Conservation (phyloP, 441 rosid species). For the Biscutella laevigata region DNA sequence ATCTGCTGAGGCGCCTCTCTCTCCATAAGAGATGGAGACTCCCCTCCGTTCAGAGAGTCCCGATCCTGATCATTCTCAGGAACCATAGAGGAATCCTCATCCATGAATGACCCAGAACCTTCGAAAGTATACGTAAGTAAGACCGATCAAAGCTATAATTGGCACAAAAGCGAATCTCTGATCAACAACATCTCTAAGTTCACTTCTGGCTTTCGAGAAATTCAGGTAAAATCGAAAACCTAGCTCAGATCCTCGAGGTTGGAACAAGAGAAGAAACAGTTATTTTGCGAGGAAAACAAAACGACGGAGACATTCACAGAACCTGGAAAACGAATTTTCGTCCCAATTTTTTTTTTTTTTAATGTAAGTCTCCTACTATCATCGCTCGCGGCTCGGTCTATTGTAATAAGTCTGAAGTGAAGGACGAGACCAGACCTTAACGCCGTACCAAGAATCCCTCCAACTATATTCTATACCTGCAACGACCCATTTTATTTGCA, state of each 20-base stretch:
- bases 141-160: conserved; percentile 42
- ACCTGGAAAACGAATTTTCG: conserved; percentile 1
- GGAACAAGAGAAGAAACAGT: not conserved
- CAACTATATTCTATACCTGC: too few species aligned
- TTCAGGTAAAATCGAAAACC: conserved; percentile 7
- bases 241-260: conserved; percentile 10
- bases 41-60: conserved; percentile 23
- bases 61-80: conserved; percentile 59
- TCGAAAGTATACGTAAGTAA: conserved; percentile 33
- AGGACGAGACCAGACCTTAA: too few species aligned
- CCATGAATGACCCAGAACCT: conserved; percentile 34
- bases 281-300: not conserved
- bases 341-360: not conserved
- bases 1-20: conserved; percentile 38
- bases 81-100: conserved; percentile 64
- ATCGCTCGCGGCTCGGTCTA: too few species aligned
- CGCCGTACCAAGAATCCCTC: too few species aligned
- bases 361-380: too few species aligned
- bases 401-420: too few species aligned
- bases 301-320: conserved; percentile 14
- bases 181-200: conserved; percentile 30
- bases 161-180: conserved; percentile 32
- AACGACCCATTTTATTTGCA: too few species aligned
- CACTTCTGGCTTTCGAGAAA: not conserved
- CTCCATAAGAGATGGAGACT: conserved; percentile 37